Evolutionary conservation across 2,329 filamentous ascomycete genomes (phyloP).

Genomic region (Ceratocystiopsis sp.): DNA sequence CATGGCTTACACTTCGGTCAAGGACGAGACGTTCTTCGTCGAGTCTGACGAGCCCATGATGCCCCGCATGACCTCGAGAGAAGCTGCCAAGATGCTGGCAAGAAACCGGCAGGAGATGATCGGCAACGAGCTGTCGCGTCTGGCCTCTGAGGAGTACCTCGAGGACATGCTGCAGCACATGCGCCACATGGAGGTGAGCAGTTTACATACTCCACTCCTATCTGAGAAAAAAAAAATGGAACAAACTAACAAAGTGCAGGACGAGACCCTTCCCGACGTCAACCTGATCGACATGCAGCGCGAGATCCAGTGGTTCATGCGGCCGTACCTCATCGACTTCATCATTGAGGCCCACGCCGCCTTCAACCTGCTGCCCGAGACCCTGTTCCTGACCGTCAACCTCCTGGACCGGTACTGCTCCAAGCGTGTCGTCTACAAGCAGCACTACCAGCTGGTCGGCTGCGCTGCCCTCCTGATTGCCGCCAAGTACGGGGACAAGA

Average conservation of each 20-base stretch:
- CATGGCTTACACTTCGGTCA: conserved; percentile 16
- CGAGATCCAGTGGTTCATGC: conserved; percentile 99
- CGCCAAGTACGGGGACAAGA: conserved; percentile 97
- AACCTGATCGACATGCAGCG: conserved; percentile 98
- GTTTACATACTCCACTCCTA: too few relatives aligned
- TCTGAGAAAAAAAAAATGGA: conserved; percentile 12
- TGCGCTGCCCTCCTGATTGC: conserved; percentile 92
- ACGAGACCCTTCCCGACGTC: conserved; percentile 84
- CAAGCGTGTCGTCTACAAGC: conserved; percentile 93
- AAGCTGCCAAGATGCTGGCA: conserved; percentile 61
- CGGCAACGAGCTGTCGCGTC: conserved; percentile 70
- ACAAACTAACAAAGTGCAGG: conserved; percentile 20
- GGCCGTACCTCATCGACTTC: conserved; percentile 95
- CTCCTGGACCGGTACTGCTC: conserved; percentile 96
- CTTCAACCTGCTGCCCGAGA: conserved; percentile 86
- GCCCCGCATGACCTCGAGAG: conserved; percentile 49
- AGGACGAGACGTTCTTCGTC: conserved; percentile 35
- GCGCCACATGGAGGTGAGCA: conserved; percentile 70
- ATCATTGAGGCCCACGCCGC: conserved; percentile 92
- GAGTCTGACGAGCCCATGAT: conserved; percentile 34
- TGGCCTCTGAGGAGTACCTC: conserved; percentile 78
- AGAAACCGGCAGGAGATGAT: conserved; percentile 76
- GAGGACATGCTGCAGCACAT: conserved; percentile 91
- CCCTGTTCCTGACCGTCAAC: conserved; percentile 90
- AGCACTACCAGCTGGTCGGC: conserved; percentile 94